Conservation (phyloP, 2,329 filamentous ascomycete species). For the Pseudogymnoascus destructans region DNA sequence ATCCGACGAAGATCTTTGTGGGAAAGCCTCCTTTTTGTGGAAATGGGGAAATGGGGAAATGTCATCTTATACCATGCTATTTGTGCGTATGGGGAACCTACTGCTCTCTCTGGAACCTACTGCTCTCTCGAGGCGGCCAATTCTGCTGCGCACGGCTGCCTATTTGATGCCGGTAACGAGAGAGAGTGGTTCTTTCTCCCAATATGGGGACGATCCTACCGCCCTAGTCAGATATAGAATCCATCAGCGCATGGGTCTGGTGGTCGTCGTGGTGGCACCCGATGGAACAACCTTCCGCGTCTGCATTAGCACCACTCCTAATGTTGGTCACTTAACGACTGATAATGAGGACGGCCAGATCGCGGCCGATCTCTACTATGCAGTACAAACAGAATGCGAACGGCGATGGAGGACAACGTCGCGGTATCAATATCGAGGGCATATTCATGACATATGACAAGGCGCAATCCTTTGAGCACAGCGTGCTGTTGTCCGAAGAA, state of each 20-base stretch:
- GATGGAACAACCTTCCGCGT: slow-evolving; percentile 30
- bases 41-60: background rate
- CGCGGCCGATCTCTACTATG: slow-evolving; percentile 28
- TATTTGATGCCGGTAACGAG: background rate
- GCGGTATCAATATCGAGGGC: slow-evolving; percentile 30
- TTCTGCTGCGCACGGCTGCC: background rate
- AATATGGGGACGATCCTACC: background rate
- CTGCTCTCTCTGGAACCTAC: background rate
- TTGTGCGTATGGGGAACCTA: background rate
- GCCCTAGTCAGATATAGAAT: background rate
- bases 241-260: background rate
- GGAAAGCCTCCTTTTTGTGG: background rate
- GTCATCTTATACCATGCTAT: background rate
- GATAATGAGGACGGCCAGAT: slow-evolving; percentile 16
- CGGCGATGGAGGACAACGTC: slow-evolving; percentile 26
- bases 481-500: slow-evolving; percentile 23
- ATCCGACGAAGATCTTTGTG: background rate
- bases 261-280: slow-evolving; percentile 28
- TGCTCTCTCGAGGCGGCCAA: background rate
- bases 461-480: slow-evolving; percentile 27
- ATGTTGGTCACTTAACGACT: slow-evolving; percentile 23
- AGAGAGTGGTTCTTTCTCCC: background rate
- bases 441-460: slow-evolving; percentile 26
- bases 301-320: slow-evolving; percentile 28
- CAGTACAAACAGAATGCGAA: slow-evolving; percentile 33